phyloP scores from a whole-genome alignment of 2,329 filamentous ascomycete genomes.

The Emericellopsis cladophorae region DNA sequence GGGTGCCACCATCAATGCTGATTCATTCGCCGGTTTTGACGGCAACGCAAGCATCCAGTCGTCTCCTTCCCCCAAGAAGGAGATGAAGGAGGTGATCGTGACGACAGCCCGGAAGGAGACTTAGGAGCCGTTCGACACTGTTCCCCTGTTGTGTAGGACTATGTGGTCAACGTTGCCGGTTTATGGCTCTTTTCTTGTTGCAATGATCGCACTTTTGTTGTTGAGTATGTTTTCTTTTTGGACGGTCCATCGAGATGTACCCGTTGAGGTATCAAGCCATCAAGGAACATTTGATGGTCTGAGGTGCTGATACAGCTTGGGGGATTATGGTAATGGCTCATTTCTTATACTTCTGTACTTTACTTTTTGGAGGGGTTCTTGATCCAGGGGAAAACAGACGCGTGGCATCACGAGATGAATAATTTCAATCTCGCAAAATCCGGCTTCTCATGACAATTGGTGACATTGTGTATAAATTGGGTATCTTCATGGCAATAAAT shows the following conservation, averaged over 20 bases:
- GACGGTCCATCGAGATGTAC: no score
- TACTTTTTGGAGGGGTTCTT: conserved; percentile 10
- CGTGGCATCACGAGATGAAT: conserved; percentile 3
- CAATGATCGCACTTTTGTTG: neutral
- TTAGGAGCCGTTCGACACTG: no score
- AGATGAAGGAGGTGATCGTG: conserved; percentile 14
- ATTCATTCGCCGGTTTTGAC: conserved; percentile 26
- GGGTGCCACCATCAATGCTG: conserved; percentile 39
- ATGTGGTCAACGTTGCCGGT: neutral
- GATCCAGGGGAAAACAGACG: conserved; percentile 2
- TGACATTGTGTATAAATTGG: no score
- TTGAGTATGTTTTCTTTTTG: conserved; percentile 1
- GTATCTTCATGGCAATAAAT: no score
- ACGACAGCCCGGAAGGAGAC: neutral
- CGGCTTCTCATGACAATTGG: no score
- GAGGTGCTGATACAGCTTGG: conserved; percentile 19
- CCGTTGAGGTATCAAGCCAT: conserved; percentile 11
- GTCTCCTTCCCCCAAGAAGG: conserved; percentile 33
- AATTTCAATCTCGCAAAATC: no score
- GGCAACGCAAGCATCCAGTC: conserved; percentile 29
- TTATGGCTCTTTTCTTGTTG: neutral
- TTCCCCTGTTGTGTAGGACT: no score
- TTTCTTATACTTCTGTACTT: conserved; percentile 25
- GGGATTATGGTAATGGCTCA: conserved; percentile 13
- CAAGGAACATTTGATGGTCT: conserved; percentile 22